These are phyloP conservation scores for Mycena sp. DNA, from an alignment of 1,284 basidiomycete species.

Conservation along the genomic window DNA sequence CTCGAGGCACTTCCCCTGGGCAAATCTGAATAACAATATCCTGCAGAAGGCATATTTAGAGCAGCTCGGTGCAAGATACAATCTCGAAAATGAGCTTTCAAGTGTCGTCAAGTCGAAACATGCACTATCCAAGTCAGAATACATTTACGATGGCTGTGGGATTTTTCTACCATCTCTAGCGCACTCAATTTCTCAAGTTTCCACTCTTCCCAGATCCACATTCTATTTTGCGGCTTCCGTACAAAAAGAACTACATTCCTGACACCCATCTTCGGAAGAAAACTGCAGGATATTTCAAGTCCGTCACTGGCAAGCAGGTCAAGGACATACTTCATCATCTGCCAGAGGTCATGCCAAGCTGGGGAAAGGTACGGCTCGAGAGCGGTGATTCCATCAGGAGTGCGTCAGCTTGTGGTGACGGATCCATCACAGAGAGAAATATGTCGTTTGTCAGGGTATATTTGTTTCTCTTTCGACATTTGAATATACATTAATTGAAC, in stretches of 20 bases:
- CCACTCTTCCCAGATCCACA: not conserved
- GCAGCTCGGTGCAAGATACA: not conserved
- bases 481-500: too few relatives aligned
- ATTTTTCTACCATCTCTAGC: too few relatives aligned
- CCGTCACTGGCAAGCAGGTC: not conserved
- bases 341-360: not conserved
- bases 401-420: not conserved
- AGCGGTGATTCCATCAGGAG: not conserved
- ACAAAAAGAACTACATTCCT: not conserved
- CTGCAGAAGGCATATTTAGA: not conserved
- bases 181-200: too few relatives aligned
- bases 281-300: not conserved
- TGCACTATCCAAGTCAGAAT: not conserved
- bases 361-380: not conserved
- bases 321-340: not conserved
- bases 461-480: not conserved
- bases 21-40: not conserved
- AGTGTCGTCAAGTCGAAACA: not conserved
- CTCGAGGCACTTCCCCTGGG: not conserved
- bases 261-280: not conserved
- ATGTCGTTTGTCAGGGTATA: constrained; percentile 1
- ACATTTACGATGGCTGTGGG: not conserved
- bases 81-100: not conserved
- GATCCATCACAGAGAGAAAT: not conserved
- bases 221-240: not conserved